Conservation (phyloP, 139 green algal species). For the Ostreobium quekettii region DNA sequence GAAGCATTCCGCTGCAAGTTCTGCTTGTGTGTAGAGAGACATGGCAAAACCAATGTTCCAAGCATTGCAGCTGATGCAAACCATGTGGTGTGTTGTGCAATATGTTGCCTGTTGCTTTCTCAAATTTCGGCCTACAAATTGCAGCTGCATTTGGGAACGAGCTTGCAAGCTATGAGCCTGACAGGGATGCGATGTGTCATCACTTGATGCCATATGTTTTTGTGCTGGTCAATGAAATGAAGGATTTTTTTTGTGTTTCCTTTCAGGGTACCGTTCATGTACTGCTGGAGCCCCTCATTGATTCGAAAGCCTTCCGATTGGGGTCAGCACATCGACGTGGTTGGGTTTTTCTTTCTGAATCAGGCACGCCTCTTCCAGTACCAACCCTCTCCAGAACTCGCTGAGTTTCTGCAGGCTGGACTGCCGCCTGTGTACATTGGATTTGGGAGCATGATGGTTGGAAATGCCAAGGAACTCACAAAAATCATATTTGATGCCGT, state of each 20-base stretch:
- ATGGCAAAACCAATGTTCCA: too few relatives aligned
- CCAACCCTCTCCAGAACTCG: slow-evolving; percentile 29
- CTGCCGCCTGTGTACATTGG: slow-evolving; percentile 49
- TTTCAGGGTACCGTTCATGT: slow-evolving; percentile 27
- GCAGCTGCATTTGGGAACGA: too few relatives aligned
- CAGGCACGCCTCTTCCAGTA: slow-evolving; percentile 27
- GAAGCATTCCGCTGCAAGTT: too few relatives aligned
- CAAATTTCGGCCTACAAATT: too few relatives aligned
- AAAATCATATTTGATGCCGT: slow-evolving; percentile 26
- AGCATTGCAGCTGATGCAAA: too few relatives aligned
- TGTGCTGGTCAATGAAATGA: too few relatives aligned
- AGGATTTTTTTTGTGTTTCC: slow-evolving; percentile 15
- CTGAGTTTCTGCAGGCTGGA: slow-evolving; percentile 37
- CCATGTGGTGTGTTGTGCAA: too few relatives aligned
- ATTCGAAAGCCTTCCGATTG: slow-evolving; percentile 52
- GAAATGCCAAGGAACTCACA: slow-evolving; percentile 24
- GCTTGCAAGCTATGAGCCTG: too few relatives aligned
- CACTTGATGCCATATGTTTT: too few relatives aligned
- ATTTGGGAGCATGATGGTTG: slow-evolving; percentile 49
- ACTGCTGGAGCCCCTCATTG: slow-evolving; percentile 49
- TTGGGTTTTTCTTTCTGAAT: slow-evolving; percentile 47
- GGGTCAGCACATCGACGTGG: slow-evolving; percentile 42
- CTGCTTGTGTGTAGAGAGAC: too few relatives aligned
- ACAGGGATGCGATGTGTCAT: too few relatives aligned
- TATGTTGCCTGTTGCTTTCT: too few relatives aligned